Conservation (phyloP, 306 rosid species). For the Mimosa bimucronata region DNA sequence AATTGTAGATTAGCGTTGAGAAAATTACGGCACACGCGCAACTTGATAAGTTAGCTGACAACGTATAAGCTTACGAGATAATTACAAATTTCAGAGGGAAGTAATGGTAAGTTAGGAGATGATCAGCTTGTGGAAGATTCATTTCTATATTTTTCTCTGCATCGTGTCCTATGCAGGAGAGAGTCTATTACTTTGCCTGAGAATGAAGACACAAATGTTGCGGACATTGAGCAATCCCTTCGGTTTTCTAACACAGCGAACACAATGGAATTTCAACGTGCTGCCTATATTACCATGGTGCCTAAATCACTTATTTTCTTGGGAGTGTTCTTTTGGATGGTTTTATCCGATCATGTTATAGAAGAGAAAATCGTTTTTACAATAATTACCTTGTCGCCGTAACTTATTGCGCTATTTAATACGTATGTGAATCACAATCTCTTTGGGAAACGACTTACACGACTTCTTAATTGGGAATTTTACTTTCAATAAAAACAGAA, state of each 20-base stretch:
- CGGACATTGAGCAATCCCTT: constrained; percentile 56
- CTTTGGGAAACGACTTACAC: background rate
- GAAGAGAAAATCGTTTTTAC: background rate
- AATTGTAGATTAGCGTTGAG: background rate
- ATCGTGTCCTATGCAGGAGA: constrained; percentile 48
- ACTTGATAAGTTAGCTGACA: background rate
- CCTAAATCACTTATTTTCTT: background rate
- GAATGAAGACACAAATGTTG: constrained; percentile 46
- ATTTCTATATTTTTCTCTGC: constrained; percentile 16
- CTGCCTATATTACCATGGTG: constrained; percentile 71
- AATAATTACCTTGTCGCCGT: background rate
- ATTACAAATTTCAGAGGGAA: background rate
- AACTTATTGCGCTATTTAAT: background rate
- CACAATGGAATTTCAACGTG: constrained; percentile 55
- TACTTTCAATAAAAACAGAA: background rate
- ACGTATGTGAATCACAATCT: background rate
- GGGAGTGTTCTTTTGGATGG: background rate
- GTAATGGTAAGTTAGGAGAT: background rate
- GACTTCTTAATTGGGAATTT: background rate
- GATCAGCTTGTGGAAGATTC: background rate
- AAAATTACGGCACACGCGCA: background rate
- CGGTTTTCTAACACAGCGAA: constrained; percentile 43
- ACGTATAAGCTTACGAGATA: background rate
- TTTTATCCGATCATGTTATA: background rate
- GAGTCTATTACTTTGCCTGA: constrained; percentile 71